phyloP scores from a whole-genome alignment of 768 basidiomycete species.

The Serendipita sp. region DNA sequence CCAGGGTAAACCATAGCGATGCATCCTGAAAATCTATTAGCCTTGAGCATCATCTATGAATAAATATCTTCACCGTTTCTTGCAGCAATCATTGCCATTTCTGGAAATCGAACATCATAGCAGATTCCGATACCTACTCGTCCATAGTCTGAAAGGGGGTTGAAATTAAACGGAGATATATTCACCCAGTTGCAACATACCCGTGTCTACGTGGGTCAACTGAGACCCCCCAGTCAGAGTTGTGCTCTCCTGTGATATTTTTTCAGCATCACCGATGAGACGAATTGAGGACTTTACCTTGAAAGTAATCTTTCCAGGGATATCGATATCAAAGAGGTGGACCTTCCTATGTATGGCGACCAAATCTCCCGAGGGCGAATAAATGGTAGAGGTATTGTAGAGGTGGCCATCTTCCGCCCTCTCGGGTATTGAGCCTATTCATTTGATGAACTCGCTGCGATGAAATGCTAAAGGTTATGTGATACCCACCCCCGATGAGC shows the following conservation, averaged over 20 bases:
- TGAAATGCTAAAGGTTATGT: background rate
- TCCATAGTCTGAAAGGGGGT: conserved; percentile 60
- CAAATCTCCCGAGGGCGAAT: conserved; percentile 69
- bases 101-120: conserved; percentile 91
- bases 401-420: conserved; percentile 50
- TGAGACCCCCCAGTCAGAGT: conserved; percentile 61
- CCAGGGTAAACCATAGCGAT: conserved; percentile 74
- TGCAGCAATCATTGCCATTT: conserved; percentile 80
- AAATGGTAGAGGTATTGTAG: conserved; percentile 89
- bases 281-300: conserved; percentile 31
- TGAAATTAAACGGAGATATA: background rate
- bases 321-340: conserved; percentile 95
- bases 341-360: conserved; percentile 84
- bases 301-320: conserved; percentile 81
- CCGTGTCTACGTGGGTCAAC: conserved; percentile 75
- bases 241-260: conserved; percentile 56
- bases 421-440: conserved; percentile 83
- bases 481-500: conserved; percentile 71
- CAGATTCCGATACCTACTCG: conserved; percentile 92
- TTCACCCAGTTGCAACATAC: conserved; percentile 23
- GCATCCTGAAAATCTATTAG: conserved; percentile 38
- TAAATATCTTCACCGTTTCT: conserved; percentile 42
- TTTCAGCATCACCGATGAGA: background rate
- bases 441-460: too few relatives aligned
- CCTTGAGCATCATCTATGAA: background rate